Evolutionary conservation across 2,329 filamentous ascomycete genomes (phyloP).

Genomic region (Cladobotryum mycophilum): DNA sequence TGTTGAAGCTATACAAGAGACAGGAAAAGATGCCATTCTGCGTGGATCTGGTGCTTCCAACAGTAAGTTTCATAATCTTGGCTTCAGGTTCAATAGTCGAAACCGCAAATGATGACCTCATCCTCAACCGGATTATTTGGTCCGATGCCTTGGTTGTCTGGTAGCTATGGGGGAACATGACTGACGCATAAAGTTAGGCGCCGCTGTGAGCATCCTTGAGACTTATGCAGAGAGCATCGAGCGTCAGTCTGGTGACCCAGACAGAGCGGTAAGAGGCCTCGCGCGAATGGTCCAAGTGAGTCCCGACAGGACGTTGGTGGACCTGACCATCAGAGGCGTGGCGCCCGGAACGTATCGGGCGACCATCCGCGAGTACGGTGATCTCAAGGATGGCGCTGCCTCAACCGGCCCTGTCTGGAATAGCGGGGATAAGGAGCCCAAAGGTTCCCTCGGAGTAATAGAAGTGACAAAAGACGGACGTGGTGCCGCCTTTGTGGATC

Average conservation of each 20-base stretch:
- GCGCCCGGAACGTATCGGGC: conserved; percentile 75
- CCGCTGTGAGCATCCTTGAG: conserved; percentile 93
- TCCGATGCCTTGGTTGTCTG: background rate
- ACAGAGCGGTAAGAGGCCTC: conserved; percentile 69
- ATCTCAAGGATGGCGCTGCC: conserved; percentile 76
- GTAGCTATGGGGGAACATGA: background rate
- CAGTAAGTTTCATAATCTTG: conserved; percentile 43
- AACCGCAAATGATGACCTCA: background rate
- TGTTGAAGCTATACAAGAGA: conserved; percentile 79
- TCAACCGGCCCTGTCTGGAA: conserved; percentile 83
- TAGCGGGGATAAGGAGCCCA: conserved; percentile 36
- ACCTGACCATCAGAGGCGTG: conserved; percentile 80
- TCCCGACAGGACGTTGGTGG: conserved; percentile 71
- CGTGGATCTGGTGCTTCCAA: conserved; percentile 81
- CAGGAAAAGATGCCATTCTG: conserved; percentile 88
- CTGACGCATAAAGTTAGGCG: conserved; percentile 41
- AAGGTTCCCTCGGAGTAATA: conserved; percentile 62
- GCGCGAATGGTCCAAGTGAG: conserved; percentile 91
- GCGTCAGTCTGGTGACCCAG: conserved; percentile 29
- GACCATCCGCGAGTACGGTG: conserved; percentile 77
- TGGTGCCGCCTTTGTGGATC: conserved; percentile 75
- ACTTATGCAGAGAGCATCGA: conserved; percentile 60
- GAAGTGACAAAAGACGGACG: conserved; percentile 69
- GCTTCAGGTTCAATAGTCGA: background rate
- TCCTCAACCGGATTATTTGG: background rate